phyloP scores from a whole-genome alignment of 495 filamentous ascomycete genomes.

The Hyaloscypha finlandica region DNA sequence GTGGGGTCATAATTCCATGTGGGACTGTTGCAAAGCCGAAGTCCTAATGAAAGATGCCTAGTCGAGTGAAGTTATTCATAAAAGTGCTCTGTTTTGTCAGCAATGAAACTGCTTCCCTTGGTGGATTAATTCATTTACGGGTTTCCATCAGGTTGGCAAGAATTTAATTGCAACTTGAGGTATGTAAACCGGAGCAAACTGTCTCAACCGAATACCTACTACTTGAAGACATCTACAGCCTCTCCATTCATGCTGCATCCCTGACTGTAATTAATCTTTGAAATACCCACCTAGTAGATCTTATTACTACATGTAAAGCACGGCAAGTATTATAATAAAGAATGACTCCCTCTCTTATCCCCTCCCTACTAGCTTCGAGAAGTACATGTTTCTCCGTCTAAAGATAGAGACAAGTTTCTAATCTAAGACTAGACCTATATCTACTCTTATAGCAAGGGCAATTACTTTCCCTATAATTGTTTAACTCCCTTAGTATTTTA shows the following conservation, averaged over 20 bases:
- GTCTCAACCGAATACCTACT: neutral
- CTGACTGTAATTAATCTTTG: neutral
- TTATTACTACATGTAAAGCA: too few species aligned
- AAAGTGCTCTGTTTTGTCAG: neutral
- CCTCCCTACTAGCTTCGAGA: too few species aligned
- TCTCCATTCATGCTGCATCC: neutral
- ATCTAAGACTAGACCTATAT: too few species aligned
- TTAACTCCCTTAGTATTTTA: too few species aligned
- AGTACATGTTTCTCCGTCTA: too few species aligned
- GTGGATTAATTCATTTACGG: neutral
- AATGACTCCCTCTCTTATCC: too few species aligned
- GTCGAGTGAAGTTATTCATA: neutral
- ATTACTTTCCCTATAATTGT: too few species aligned
- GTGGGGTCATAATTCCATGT: neutral
- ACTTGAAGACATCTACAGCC: neutral
- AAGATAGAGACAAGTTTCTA: too few species aligned
- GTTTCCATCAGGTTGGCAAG: neutral
- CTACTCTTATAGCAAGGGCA: too few species aligned
- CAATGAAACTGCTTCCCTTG: neutral
- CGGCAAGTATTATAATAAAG: too few species aligned
- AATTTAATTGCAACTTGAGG: neutral
- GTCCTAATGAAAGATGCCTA: neutral
- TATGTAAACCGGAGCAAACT: neutral
- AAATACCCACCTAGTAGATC: neutral
- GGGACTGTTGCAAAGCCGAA: neutral